Percentiles rank a stretch among this genome's conserved stretches.
Evolutionary conservation across 805 yeast species (phyloP).

Genomic region (Lipomyces lipofer): DNA sequence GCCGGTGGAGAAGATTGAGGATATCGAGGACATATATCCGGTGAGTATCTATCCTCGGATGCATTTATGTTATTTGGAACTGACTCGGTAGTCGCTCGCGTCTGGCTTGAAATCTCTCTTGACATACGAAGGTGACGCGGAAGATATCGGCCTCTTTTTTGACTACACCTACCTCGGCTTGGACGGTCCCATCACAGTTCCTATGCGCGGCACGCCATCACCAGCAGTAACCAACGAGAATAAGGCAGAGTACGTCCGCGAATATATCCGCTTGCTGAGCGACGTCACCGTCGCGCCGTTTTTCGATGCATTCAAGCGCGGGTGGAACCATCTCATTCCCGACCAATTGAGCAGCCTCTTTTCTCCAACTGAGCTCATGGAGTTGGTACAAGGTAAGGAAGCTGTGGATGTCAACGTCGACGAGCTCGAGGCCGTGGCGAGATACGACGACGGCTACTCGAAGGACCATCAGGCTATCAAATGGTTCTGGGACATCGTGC

Average conservation of each 20-base stretch:
- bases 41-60: neutral
- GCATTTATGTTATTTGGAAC: neutral
- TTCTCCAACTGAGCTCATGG: slow-evolving; percentile 26
- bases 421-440: slow-evolving; percentile 46
- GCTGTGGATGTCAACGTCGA: slow-evolving; percentile 43
- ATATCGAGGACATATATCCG: slow-evolving; percentile 34
- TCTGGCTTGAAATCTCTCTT: slow-evolving; percentile 19
- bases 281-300: slow-evolving; percentile 17
- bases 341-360: slow-evolving; percentile 21
- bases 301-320: slow-evolving; percentile 32
- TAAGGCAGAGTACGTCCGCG: slow-evolving; percentile 20
- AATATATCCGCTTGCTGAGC: slow-evolving; percentile 18
- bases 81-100: slow-evolving; percentile 6
- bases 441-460: slow-evolving; percentile 46
- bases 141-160: slow-evolving; percentile 26
- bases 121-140: slow-evolving; percentile 15
- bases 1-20: slow-evolving; percentile 5
- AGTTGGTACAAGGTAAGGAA: slow-evolving; percentile 45
- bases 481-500: slow-evolving; percentile 50
- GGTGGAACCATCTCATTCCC: slow-evolving; percentile 31
- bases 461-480: slow-evolving; percentile 44
- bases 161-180: slow-evolving; percentile 27
- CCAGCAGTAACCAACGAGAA: slow-evolving; percentile 26
- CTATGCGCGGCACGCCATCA: slow-evolving; percentile 7
- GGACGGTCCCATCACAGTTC: slow-evolving; percentile 7